These are phyloP conservation scores for Penicillium polonicum DNA, from an alignment of 2,329 filamentous ascomycete genomes.

Conservation along the genomic window DNA sequence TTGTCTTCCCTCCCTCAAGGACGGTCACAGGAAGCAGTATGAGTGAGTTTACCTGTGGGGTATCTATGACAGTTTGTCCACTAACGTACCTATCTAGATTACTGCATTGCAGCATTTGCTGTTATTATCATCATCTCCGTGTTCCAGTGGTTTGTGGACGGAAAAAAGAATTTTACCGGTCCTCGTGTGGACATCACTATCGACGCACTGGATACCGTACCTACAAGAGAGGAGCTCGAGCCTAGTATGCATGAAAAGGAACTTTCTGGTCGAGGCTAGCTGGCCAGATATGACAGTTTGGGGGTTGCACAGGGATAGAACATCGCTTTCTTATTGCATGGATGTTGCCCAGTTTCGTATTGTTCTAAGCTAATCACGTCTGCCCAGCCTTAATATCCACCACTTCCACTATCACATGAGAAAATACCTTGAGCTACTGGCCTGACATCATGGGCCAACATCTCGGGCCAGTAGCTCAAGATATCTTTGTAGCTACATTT, in stretches of 20 bases:
- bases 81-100: conserved; percentile 25
- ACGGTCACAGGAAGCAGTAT: conserved; percentile 66
- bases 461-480: no score
- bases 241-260: conserved; percentile 8
- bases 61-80: background rate
- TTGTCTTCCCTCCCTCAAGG: conserved; percentile 67
- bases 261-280: background rate
- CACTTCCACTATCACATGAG: no score
- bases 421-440: no score
- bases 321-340: no score
- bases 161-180: conserved; percentile 59
- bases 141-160: conserved; percentile 60
- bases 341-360: no score
- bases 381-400: no score
- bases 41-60: conserved; percentile 51
- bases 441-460: no score
- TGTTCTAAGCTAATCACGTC: no score
- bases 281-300: background rate
- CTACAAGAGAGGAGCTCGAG: conserved; percentile 3
- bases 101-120: conserved; percentile 53
- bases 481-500: no score
- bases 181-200: conserved; percentile 44
- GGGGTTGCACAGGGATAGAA: no score
- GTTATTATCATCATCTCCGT: conserved; percentile 58
- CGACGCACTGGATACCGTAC: conserved; percentile 14